These are phyloP conservation scores for Hortaea werneckii DNA, from an alignment of 2,329 filamentous ascomycete species.

Conservation along the genomic window DNA sequence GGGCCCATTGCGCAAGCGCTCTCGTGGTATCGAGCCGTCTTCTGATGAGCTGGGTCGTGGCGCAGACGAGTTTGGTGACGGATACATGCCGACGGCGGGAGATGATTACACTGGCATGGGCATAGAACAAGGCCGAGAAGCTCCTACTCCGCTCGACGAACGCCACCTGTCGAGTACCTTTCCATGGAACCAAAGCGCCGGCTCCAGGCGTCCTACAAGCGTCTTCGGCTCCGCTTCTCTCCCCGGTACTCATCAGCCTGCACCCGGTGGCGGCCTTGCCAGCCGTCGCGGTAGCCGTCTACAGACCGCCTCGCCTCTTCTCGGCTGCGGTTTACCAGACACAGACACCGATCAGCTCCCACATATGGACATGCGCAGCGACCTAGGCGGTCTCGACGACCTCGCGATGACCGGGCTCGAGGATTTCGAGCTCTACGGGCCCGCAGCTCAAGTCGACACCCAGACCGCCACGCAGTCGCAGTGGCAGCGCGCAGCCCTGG, in stretches of 20 bases:
- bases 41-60: constrained; percentile 27
- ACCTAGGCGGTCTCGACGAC: constrained; percentile 4
- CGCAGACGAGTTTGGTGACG: constrained; percentile 8
- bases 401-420: constrained; percentile 16
- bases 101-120: constrained; percentile 30
- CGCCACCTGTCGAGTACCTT: constrained; percentile 47
- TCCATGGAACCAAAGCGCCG: constrained; percentile 51
- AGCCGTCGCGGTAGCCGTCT: constrained; percentile 44
- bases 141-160: constrained; percentile 55
- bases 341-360: constrained; percentile 10
- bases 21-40: constrained; percentile 21
- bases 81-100: constrained; percentile 10
- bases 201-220: constrained; percentile 32
- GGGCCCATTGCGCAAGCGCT: constrained; percentile 14
- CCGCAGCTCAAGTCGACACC: constrained; percentile 37
- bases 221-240: constrained; percentile 26
- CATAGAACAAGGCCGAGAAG: constrained; percentile 62
- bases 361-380: constrained; percentile 7
- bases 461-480: constrained; percentile 39
- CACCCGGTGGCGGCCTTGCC: constrained; percentile 4
- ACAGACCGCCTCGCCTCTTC: constrained; percentile 51
- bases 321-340: constrained; percentile 33
- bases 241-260: constrained; percentile 7
- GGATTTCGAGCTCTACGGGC: constrained; percentile 38
- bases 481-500: constrained; percentile 43